These are phyloP conservation scores for Nicotiana paniculata DNA, from an alignment of 257 asterid species.

Conservation along the genomic window DNA sequence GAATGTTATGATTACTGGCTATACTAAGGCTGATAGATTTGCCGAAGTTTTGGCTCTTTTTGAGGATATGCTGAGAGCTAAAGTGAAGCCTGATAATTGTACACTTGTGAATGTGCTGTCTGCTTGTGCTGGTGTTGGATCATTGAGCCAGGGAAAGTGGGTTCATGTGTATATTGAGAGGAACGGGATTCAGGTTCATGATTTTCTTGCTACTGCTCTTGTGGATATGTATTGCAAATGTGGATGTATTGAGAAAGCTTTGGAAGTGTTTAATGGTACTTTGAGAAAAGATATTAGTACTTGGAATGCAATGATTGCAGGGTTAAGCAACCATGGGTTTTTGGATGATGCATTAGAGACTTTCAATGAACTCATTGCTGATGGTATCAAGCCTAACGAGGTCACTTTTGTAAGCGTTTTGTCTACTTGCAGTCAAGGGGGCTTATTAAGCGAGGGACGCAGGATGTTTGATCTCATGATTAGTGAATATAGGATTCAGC, in stretches of 20 bases:
- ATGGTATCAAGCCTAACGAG: conserved; percentile 24
- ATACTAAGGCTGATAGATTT: conserved; percentile 18
- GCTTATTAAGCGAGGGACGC: conserved; percentile 26
- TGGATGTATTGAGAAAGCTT: conserved; percentile 31
- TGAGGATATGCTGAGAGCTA: conserved; percentile 22
- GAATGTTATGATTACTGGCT: conserved; percentile 32
- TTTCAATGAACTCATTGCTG: conserved; percentile 22
- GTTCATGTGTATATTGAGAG: conserved; percentile 20
- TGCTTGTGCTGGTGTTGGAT: conserved; percentile 32
- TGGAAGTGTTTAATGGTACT: conserved; percentile 20
- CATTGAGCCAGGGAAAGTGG: conserved; percentile 33
- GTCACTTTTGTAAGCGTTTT: conserved; percentile 31
- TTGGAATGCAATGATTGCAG: conserved; percentile 38
- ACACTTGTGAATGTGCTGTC: conserved; percentile 35
- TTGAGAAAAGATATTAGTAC: conserved; percentile 28
- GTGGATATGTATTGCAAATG: conserved; percentile 41
- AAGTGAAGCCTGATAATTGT: conserved; percentile 26
- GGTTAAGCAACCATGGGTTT: conserved; percentile 34
- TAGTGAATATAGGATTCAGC: conserved; percentile 23
- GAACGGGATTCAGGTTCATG: conserved; percentile 16
- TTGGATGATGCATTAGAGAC: conserved; percentile 23
- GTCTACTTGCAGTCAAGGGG: conserved; percentile 38
- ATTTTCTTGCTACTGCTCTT: conserved; percentile 35
- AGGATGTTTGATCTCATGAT: conserved; percentile 26
- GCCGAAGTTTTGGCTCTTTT: conserved; percentile 22